These are phyloP conservation scores for Epichloe elymi DNA, from an alignment of 2,329 filamentous ascomycete genomes.

Conservation along the genomic window DNA sequence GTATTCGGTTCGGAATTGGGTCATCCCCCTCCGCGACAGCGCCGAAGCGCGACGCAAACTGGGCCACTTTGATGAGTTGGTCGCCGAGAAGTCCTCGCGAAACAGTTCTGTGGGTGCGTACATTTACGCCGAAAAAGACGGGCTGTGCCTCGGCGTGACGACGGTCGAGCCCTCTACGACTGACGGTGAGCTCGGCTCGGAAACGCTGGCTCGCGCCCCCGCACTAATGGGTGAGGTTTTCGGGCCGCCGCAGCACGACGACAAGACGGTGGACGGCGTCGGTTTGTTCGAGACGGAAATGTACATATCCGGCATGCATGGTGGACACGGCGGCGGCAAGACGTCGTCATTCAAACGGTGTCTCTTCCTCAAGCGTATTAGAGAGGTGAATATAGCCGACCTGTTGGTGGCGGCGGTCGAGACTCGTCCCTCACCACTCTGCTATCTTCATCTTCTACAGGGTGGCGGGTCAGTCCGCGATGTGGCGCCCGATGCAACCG, in stretches of 20 bases:
- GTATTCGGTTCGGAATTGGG: constrained; percentile 28
- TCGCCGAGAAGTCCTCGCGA: not conserved
- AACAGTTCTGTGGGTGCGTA: not conserved
- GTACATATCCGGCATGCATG: constrained; percentile 47
- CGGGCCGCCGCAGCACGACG: constrained; percentile 19
- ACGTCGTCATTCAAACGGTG: constrained; percentile 54
- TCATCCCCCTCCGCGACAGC: constrained; percentile 21
- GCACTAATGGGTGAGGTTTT: constrained; percentile 11
- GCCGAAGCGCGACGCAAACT: constrained; percentile 2
- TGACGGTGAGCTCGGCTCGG: not conserved
- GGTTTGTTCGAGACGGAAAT: constrained; percentile 45
- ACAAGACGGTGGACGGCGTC: constrained; percentile 29
- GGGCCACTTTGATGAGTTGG: not conserved
- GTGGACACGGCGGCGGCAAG: constrained; percentile 41
- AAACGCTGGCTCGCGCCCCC: not conserved
- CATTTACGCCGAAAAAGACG: not conserved
- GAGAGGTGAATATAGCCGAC: constrained; percentile 17
- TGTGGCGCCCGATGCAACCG: constrained; percentile 30
- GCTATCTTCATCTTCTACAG: constrained; percentile 50
- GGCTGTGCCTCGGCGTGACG: not conserved
- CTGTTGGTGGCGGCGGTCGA: constrained; percentile 31
- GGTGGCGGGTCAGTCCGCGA: constrained; percentile 40
- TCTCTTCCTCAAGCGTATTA: constrained; percentile 41
- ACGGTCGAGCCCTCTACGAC: not conserved
- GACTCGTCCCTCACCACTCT: constrained; percentile 35